Evolutionary conservation across 352 stramenopile species (phyloP), one percentile per base, ranked within the genome.

Genomic region (Globisporangium alternatum): DNA sequence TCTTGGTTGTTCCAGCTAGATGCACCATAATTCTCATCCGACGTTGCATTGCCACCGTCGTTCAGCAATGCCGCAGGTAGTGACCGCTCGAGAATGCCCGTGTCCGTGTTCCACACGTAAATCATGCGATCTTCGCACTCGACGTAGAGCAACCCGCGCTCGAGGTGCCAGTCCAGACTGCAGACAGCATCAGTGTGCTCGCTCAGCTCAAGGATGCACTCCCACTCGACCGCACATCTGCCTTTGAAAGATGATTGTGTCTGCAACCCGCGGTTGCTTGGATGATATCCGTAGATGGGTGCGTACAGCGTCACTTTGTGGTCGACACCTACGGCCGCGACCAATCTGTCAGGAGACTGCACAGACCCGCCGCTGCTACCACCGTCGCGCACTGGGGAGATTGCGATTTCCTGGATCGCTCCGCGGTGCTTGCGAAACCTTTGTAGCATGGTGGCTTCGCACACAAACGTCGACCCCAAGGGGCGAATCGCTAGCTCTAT

Each of bases 81-180:
- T 3, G 69, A 73, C 37, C 86, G 80, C 59, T 95, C 87, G 0
- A 95, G 47, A 28, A 94, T 78, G 0, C 87, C 85, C n/a, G 83
- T 93, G 21, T 91, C 78, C 0, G 78, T 71, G 48, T 71, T 92
- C 87, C 87, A 95, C 12, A 95, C 77, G 44, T 91, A 90, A 35
- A 91, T 76, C 78, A 93, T 88, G 1, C 65, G 68, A 66, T 95
- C 80, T 54, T 77, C 80, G 49, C 83, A 95, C 48, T 92, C 85
- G 15, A 94, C 71, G 41, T 81, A 64, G 1, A 93, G 47, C 37
- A 89, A 54, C 0, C 83, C 80, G 0, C 77, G 71, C 37, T 91
- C 80, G 0, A 90, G 66, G 37, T 87, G 73, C 85, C 84, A 95
- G 17, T 81, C 75, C 2, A 92, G 56, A 6, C 61, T 69, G 41